These are phyloP conservation scores for Alternaria gansuensis DNA, from an alignment of 2,329 filamentous ascomycete species.

Conservation along the genomic window DNA sequence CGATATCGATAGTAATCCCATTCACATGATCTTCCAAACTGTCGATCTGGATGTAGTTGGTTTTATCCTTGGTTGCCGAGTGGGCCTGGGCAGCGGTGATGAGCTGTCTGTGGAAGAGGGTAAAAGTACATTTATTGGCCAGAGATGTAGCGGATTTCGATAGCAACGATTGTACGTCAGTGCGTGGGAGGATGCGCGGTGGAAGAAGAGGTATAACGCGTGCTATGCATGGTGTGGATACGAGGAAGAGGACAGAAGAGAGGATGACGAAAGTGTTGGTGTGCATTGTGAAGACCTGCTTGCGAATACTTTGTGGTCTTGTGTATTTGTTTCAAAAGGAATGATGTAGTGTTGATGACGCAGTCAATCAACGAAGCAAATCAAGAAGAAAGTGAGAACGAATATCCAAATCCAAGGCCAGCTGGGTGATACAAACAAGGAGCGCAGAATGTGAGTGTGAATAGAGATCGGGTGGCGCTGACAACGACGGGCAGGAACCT, in stretches of 20 bases:
- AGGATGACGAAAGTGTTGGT: conserved; percentile 17
- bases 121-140: conserved; percentile 29
- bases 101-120: conserved; percentile 28
- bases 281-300: conserved; percentile 20
- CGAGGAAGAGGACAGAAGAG: conserved; percentile 11
- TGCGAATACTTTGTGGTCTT: background rate
- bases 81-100: background rate
- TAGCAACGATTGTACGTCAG: background rate
- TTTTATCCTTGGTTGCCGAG: background rate
- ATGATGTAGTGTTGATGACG: conserved; percentile 3
- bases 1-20: conserved; percentile 24
- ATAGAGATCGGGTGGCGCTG: background rate
- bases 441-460: background rate
- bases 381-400: background rate
- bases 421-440: background rate
- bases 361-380: conserved; percentile 7
- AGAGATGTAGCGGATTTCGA: conserved; percentile 4
- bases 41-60: conserved; percentile 30
- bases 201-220: conserved; percentile 10
- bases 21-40: conserved; percentile 26
- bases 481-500: background rate
- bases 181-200: conserved; percentile 11
- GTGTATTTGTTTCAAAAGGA: background rate
- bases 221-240: conserved; percentile 2
- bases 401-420: conserved; percentile 7